Conservation (phyloP, 139 green algal species). For the Micractinium sp. region DNA sequence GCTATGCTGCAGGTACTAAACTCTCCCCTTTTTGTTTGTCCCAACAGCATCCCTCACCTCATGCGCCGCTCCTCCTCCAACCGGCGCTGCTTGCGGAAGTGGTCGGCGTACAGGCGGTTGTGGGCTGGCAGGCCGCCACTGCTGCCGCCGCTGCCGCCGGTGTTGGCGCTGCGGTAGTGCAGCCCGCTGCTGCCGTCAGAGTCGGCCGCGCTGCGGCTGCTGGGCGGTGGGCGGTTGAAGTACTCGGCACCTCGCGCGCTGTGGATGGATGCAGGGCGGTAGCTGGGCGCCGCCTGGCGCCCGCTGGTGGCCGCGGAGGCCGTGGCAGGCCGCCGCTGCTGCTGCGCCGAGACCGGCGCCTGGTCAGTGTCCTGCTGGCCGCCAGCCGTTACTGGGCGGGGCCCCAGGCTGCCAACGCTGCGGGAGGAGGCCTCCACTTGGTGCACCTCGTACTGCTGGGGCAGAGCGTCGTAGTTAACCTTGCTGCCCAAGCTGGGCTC, state of each 20-base stretch:
- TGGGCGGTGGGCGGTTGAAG: background rate
- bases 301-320: background rate
- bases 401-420: background rate
- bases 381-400: background rate
- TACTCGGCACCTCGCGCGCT: conserved; percentile 9
- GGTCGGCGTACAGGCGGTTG: conserved; percentile 64
- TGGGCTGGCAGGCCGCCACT: conserved; percentile 35
- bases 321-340: background rate
- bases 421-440: background rate
- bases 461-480: background rate
- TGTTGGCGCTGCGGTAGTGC: background rate
- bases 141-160: background rate
- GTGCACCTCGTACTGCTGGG: background rate
- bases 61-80: conserved; percentile 58
- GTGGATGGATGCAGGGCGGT: conserved; percentile 6
- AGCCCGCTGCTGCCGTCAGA: background rate
- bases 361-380: background rate
- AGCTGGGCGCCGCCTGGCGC: background rate
- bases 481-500: background rate
- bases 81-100: conserved; percentile 50
- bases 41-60: background rate
- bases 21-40: too few relatives aligned
- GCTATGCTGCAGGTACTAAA: too few relatives aligned
- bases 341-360: too few relatives aligned
- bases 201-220: background rate